These are phyloP conservation scores for Trichoderma sp. DNA, from an alignment of 2,329 filamentous ascomycete genomes.

Conservation along the genomic window DNA sequence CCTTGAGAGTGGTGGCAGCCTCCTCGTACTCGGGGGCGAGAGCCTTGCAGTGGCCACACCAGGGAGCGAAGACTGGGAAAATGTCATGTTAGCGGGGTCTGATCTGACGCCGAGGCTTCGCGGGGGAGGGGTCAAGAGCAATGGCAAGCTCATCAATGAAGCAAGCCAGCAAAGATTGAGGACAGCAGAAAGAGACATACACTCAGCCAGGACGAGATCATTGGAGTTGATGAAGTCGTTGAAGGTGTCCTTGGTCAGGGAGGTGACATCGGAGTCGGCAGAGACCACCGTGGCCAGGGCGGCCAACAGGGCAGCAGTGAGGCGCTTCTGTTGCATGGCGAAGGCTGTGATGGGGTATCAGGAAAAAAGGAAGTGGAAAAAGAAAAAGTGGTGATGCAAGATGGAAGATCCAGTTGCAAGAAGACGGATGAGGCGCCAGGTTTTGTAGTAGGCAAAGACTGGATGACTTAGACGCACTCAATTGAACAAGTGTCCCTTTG, in stretches of 20 bases:
- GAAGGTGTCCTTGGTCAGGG: constrained; percentile 85
- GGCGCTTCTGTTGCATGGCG: constrained; percentile 52
- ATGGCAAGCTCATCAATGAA: neutral
- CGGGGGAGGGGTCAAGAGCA: neutral
- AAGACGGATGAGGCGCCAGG: constrained; percentile 33
- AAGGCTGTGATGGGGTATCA: constrained; percentile 24
- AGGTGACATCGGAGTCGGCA: constrained; percentile 77
- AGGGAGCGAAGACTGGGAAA: constrained; percentile 80
- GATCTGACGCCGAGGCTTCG: neutral
- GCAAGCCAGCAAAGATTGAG: neutral
- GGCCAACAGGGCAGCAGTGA: constrained; percentile 56
- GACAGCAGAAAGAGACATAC: constrained; percentile 54
- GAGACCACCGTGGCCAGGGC: constrained; percentile 59
- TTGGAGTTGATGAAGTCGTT: constrained; percentile 81
- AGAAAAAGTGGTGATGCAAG: constrained; percentile 22
- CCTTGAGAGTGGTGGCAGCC: constrained; percentile 79
- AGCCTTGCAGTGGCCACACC: constrained; percentile 98
- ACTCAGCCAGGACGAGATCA: constrained; percentile 91
- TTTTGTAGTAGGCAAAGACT: constrained; percentile 37
- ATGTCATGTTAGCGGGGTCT: constrained; percentile 38
- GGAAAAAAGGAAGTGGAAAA: neutral
- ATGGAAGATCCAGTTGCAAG: constrained; percentile 26
- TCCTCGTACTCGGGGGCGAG: constrained; percentile 91
- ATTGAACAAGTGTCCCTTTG: constrained; percentile 50
- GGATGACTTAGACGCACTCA: constrained; percentile 30